Percentiles rank a stretch among this genome's conserved stretches.
phyloP scores from a whole-genome alignment of 345 rosid species.

The Citrus glauca region DNA sequence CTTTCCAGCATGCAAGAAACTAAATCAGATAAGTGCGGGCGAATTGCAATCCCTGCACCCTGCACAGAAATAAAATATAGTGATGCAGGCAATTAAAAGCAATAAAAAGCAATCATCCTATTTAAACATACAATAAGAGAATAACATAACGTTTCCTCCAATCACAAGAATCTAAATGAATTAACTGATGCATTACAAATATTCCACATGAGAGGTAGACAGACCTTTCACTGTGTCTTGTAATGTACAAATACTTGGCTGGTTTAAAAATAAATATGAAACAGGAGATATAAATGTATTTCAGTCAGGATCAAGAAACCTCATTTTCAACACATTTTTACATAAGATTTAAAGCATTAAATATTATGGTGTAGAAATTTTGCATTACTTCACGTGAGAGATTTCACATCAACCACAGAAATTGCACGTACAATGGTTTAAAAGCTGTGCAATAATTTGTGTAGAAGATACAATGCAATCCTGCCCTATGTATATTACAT shows the following conservation, averaged over 20 bases:
- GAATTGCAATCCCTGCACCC: slow-evolving; percentile 93
- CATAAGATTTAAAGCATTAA: neutral
- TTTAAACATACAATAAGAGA: neutral
- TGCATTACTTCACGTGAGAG: neutral
- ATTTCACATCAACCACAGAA: neutral
- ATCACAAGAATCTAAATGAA: neutral
- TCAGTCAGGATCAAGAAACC: neutral
- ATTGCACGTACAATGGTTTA: neutral
- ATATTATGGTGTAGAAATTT: neutral
- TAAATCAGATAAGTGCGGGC: slow-evolving; percentile 83
- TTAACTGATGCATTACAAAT: neutral
- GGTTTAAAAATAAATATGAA: neutral
- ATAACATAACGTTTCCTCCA: no score
- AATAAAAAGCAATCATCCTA: neutral
- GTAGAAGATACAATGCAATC: neutral
- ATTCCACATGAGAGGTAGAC: neutral
- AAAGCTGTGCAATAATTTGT: neutral
- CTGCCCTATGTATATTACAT: neutral
- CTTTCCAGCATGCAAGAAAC: slow-evolving; percentile 99
- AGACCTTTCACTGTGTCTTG: neutral
- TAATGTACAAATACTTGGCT: neutral
- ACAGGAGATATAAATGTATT: neutral
- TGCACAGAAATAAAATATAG: slow-evolving; percentile 19
- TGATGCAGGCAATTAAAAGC: slow-evolving; percentile 5
- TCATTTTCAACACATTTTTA: neutral